Base-by-base conservation (phyloP, 2,329 filamentous ascomycete species). In the Exophiala spinifera region DNA sequence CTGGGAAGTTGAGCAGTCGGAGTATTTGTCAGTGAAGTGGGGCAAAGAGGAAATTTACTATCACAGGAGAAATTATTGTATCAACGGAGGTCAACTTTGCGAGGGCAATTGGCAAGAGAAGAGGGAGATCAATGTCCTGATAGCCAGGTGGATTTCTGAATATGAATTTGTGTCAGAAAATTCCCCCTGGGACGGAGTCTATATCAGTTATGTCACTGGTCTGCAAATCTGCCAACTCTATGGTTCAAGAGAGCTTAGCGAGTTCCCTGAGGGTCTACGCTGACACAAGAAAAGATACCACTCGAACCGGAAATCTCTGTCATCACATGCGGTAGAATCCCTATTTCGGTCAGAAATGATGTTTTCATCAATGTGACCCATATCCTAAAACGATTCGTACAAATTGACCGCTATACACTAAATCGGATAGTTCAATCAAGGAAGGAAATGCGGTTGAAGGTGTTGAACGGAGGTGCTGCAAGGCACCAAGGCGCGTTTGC, bases 191-290 rank as follows among this genome's bases (percentile, higher is more conserved):
- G 40, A 15, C 20, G 40, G 40, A 25, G 20, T 20, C n/a, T 44
- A 44, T 44, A 25, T 44, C 40, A 20, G n/a, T 44, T 21, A 20
- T 25, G 20, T 21, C 40, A 21, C 40, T 44, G 40, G 40, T 17
- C 40, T 44, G 17, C 40, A 44, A 25, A 44, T 44, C 40, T 44
- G 17, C 40, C 40, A 44, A 25, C 40, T 44, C 17, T 44, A 44
- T 20, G 40, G 40, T 20, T 25, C 20, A 25, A n/a, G 20, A 44
- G 40, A 44, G 13, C 40, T 44, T 44, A 20, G 17, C 40, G 21
- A 44, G 20, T 44, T 44, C 21, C 40, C 5, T 25, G 40, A 44
- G 4, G 20, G 40, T 14, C 40, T 44, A 20, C 21, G n/a, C 40
- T 25, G 13, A 44, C 17, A 17, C 40, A 21, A 44, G 40, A 15